Evolutionary conservation across 106 monocot genomes (phyloP), one percentile per base, ranked within the genome.

Genomic region (Allium cepa): DNA sequence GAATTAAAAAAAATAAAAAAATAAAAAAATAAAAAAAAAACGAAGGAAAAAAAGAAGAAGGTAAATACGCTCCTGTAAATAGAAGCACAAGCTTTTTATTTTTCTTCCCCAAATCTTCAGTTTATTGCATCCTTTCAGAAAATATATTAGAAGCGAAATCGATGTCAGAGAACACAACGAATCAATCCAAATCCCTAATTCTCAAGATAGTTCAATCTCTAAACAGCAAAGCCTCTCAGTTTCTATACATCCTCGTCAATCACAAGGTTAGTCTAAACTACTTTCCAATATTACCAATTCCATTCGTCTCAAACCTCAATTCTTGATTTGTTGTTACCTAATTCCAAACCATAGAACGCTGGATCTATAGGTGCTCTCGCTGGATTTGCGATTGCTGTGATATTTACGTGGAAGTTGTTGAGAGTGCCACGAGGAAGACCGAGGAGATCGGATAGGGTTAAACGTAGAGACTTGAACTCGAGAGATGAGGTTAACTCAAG

Each of bases 401-500:
- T 86, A 13, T 90, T 90, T 75, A 80, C 84, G 3, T 90, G 90
- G 90, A 90, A 78, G 73, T 80, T 86, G 50, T 50, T 90, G 69
- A 70, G 67, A 46, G 63, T 85, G 45, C 69, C 85, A 46, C 72
- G 47, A n/a, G 75, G 49, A 8, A 50, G 85, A 36, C 36, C 36
- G 62, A 72, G 46, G 67, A 26, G 82, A 27, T 50, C 70, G 45
- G 16, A 18, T 17, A n/a, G 51, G 22, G 78, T 73, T 15, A 90
- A 90, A 70, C 79, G 77, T 14, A 75, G 84, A 69, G 63, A 55
- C 53, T 17, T 69, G 0, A 71, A 58, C 18, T 26, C 82, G 0
- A 47, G 69, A 47, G 46, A 63, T 69, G 74, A 27, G 50, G 69
- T 15, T 26, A 64, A 62, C 68, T 47, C 71, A 2, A 48, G 17